Evolutionary conservation across 2,329 filamentous ascomycete species (phyloP).

Genomic region (Capronia coronata): DNA sequence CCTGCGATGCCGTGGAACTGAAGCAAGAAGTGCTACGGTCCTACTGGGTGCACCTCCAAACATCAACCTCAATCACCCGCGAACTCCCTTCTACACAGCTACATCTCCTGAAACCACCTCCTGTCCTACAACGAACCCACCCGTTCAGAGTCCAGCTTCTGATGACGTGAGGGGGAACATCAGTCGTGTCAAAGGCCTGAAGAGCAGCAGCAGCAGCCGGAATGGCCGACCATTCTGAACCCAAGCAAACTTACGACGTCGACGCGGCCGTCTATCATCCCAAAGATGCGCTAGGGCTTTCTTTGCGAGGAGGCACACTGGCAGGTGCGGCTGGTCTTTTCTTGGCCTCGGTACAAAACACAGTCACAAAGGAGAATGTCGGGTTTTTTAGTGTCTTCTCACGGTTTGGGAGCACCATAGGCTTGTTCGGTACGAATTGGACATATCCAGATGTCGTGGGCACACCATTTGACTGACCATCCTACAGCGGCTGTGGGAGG

Average conservation of each 20-base stretch:
- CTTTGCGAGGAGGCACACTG: slow-evolving; percentile 58
- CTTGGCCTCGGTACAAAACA: slow-evolving; percentile 76
- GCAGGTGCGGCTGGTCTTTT: slow-evolving; percentile 64
- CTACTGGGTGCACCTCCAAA: too few species aligned
- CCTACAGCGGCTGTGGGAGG: slow-evolving; percentile 62
- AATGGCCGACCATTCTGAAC: slow-evolving; percentile 30
- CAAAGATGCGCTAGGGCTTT: slow-evolving; percentile 65
- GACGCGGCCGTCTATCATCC: slow-evolving; percentile 55
- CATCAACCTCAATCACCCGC: too few species aligned
- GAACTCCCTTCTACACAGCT: too few species aligned
- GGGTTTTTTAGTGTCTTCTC: slow-evolving; percentile 76
- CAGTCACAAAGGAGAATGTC: slow-evolving; percentile 73
- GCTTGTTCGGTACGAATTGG: slow-evolving; percentile 53
- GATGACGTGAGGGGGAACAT: slow-evolving; percentile 13
- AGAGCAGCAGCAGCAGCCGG: slow-evolving; percentile 4
- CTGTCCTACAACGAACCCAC: not conserved
- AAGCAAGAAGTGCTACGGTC: too few species aligned
- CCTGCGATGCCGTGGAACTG: too few species aligned
- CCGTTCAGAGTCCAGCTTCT: slow-evolving; percentile 2
- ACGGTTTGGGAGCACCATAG: slow-evolving; percentile 68
- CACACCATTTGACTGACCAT: slow-evolving; percentile 15
- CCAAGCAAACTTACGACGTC: slow-evolving; percentile 28
- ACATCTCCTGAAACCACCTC: too few species aligned
- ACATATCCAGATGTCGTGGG: not conserved
- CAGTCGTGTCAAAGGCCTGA: not conserved